These are phyloP conservation scores for Phaffomyces thermotolerans DNA, from an alignment of 805 yeast species.

Conservation along the genomic window DNA sequence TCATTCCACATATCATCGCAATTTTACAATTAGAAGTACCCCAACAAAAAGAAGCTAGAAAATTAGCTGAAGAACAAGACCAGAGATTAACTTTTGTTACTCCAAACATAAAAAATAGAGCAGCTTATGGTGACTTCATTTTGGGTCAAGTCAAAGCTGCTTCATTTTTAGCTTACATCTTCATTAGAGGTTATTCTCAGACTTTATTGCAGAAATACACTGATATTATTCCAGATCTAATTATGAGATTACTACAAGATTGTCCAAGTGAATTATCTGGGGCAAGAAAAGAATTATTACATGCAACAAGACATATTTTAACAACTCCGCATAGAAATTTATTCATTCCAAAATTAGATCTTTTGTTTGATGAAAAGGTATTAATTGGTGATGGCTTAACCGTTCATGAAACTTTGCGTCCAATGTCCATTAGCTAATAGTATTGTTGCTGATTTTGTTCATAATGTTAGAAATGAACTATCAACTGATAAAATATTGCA, in stretches of 20 bases:
- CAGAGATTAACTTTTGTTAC: slow-evolving; percentile 64
- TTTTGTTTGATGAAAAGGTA: slow-evolving; percentile 79
- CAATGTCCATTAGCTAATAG: slow-evolving; percentile 95
- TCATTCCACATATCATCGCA: slow-evolving; percentile 76
- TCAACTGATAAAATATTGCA: slow-evolving; percentile 80
- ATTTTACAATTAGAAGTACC: slow-evolving; percentile 73
- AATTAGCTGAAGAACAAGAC: slow-evolving; percentile 46
- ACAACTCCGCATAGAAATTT: slow-evolving; percentile 80
- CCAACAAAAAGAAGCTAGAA: slow-evolving; percentile 66
- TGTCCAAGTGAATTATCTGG: slow-evolving; percentile 91
- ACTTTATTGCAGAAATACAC: slow-evolving; percentile 51
- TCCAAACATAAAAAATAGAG: slow-evolving; percentile 65
- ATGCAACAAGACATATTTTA: slow-evolving; percentile 91
- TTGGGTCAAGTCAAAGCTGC: slow-evolving; percentile 94
- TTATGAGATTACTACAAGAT: slow-evolving; percentile 80
- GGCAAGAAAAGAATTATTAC: slow-evolving; percentile 86
- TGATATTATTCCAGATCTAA: slow-evolving; percentile 73
- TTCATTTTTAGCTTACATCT: slow-evolving; percentile 87
- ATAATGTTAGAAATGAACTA: slow-evolving; percentile 79
- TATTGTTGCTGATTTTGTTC: slow-evolving; percentile 92
- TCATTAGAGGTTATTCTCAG: slow-evolving; percentile 74
- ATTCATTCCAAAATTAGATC: slow-evolving; percentile 79
- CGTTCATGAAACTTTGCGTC: slow-evolving; percentile 77
- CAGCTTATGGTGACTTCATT: slow-evolving; percentile 80
- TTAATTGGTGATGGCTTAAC: slow-evolving; percentile 91